Conservation (phyloP, 2,329 filamentous ascomycete genomes). For the Colletotrichum costaricense region DNA sequence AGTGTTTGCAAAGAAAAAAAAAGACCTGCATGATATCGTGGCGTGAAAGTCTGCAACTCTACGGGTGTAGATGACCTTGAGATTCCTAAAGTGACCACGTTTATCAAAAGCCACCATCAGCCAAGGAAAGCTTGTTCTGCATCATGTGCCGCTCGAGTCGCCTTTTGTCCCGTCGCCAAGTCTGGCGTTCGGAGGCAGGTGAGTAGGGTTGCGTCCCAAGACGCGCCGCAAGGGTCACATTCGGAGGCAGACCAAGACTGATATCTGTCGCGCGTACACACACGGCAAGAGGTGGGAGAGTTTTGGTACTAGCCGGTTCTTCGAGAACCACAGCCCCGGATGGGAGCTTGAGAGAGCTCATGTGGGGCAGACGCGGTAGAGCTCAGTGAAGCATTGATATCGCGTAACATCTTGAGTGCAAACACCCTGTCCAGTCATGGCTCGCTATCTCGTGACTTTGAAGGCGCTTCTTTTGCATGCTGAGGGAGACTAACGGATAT, state of each 20-base stretch:
- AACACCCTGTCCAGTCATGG: no score
- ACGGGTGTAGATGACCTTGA: neutral
- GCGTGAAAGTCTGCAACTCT: neutral
- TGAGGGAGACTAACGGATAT: neutral
- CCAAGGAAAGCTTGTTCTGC: slow-evolving; percentile 31
- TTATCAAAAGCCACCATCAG: neutral
- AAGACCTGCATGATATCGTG: neutral
- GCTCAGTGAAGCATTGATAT: neutral
- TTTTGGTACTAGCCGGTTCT: neutral
- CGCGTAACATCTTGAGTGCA: no score
- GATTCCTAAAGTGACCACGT: neutral
- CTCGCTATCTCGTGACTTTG: neutral
- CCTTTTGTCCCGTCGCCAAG: neutral
- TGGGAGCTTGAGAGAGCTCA: neutral
- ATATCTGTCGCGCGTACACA: neutral
- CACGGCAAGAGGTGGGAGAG: neutral
- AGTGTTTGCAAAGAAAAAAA: neutral
- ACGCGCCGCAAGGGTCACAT: slow-evolving; percentile 22
- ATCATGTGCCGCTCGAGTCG: neutral
- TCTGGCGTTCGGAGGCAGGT: neutral
- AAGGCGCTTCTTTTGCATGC: neutral
- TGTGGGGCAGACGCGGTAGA: neutral
- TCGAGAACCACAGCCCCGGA: no score
- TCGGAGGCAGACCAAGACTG: slow-evolving; percentile 11
- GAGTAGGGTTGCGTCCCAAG: neutral